Evolutionary conservation across 371 early-diverging fungal genomes (phyloP).

Genomic region (Mucor piriformis): DNA sequence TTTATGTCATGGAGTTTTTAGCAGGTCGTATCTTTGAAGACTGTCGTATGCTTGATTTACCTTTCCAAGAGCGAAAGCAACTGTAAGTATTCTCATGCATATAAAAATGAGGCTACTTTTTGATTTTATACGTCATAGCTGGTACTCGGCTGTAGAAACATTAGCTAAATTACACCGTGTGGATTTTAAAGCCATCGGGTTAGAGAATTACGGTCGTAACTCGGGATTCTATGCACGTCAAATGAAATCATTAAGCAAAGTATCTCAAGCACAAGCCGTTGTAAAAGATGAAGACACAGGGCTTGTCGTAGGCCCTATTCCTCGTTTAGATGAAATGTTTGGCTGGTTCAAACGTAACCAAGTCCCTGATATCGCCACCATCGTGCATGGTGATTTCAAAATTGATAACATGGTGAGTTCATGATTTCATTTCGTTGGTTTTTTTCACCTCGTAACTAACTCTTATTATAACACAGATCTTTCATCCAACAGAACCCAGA

Average conservation of each 20-base stretch:
- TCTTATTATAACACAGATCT: no score
- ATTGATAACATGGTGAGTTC: slow-evolving; percentile 27
- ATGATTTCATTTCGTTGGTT: slow-evolving; percentile 1
- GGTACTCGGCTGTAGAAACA: slow-evolving; percentile 76
- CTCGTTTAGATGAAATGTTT: slow-evolving; percentile 70
- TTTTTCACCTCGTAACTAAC: no score
- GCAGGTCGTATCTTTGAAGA: slow-evolving; percentile 86
- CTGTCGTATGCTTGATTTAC: slow-evolving; percentile 58
- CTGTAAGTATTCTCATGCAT: slow-evolving; percentile 28
- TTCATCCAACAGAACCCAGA: slow-evolving; percentile 76
- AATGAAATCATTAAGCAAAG: slow-evolving; percentile 68
- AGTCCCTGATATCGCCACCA: slow-evolving; percentile 72
- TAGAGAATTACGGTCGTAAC: slow-evolving; percentile 68
- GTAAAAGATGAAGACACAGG: slow-evolving; percentile 61
- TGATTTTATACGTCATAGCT: slow-evolving; percentile 28
- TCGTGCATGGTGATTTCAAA: slow-evolving; percentile 94
- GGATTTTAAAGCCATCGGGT: slow-evolving; percentile 66
- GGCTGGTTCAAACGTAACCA: slow-evolving; percentile 74
- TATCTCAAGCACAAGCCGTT: slow-evolving; percentile 71
- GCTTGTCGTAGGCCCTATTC: slow-evolving; percentile 66
- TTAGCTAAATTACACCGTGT: slow-evolving; percentile 82
- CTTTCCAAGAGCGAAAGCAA: slow-evolving; percentile 57
- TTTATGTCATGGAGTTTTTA: slow-evolving; percentile 94
- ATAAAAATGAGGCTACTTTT: neutral
- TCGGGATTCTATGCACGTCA: slow-evolving; percentile 87